Evolutionary conservation across 345 rosid genomes (phyloP).

Genomic region (Cochlearia excelsa): DNA sequence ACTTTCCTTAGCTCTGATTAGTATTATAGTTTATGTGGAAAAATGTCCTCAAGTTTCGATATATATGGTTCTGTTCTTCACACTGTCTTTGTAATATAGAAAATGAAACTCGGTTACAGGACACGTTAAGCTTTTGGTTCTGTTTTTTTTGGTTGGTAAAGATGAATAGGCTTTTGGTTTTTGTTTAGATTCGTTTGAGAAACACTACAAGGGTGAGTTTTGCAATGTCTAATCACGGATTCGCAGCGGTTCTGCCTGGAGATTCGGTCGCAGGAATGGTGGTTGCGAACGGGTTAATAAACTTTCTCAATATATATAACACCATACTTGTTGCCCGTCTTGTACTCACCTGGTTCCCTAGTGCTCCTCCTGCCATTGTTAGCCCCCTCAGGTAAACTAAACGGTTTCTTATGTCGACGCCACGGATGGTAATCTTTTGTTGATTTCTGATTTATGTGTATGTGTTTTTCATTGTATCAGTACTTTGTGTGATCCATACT

Average conservation of each 20-base stretch:
- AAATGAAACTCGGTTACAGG: conserved; percentile 1
- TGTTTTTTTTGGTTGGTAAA: conserved; percentile 4
- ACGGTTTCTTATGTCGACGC: not conserved
- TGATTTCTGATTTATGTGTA: too few relatives aligned
- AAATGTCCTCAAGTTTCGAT: conserved; percentile 13
- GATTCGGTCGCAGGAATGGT: conserved; percentile 87
- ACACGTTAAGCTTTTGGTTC: not conserved
- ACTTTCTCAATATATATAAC: conserved; percentile 81
- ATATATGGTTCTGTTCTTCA: not conserved
- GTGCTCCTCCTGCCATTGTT: conserved; percentile 90
- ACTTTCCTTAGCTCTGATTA: not conserved
- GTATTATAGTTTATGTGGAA: conserved; percentile 9
- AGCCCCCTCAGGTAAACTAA: conserved; percentile 72
- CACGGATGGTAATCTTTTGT: too few relatives aligned
- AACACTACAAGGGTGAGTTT: conserved; percentile 34
- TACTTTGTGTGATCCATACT: conserved; percentile 88
- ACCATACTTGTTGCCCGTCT: conserved; percentile 73
- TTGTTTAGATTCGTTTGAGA: conserved; percentile 46
- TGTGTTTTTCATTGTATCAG: conserved; percentile 38
- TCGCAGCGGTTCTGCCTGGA: conserved; percentile 86
- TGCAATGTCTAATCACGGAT: conserved; percentile 50
- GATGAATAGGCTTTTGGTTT: conserved; percentile 11
- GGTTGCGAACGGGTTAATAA: conserved; percentile 75
- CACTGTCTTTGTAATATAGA: not conserved
- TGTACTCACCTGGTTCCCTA: conserved; percentile 96